phyloP scores from a whole-genome alignment of 106 monocot genomes.

The Dendrobium catenatum region DNA sequence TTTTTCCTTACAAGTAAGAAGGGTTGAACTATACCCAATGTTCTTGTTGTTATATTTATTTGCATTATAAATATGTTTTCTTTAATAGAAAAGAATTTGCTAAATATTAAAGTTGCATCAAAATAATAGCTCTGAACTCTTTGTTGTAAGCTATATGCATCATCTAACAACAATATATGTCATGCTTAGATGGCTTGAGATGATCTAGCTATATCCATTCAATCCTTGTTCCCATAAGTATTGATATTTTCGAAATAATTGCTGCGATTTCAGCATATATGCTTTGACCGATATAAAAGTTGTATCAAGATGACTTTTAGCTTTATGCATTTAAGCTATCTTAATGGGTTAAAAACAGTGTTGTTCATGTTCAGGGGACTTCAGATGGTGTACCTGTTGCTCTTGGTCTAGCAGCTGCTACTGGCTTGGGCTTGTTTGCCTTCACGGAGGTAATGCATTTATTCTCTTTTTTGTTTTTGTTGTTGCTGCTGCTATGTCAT shows the following conservation, averaged over 20 bases:
- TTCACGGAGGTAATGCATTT: slow-evolving; percentile 59
- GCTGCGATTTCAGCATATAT: neutral
- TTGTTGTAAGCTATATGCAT: neutral
- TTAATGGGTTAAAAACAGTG: neutral
- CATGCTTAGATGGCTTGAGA: neutral
- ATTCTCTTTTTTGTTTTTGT: neutral
- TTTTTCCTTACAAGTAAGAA: neutral
- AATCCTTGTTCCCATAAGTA: neutral
- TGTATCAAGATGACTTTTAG: neutral
- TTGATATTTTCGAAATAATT: neutral
- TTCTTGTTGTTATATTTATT: neutral
- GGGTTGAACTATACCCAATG: neutral
- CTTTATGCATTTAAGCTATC: neutral
- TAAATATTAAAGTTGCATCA: neutral
- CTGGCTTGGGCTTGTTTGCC: slow-evolving; percentile 71
- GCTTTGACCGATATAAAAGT: neutral
- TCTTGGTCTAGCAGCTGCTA: slow-evolving; percentile 74
- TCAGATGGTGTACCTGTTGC: slow-evolving; percentile 60
- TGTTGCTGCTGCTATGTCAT: neutral
- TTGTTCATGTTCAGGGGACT: slow-evolving; percentile 37
- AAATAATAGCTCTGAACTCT: neutral
- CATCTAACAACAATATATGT: neutral
- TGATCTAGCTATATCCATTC: neutral
- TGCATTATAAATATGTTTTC: neutral
- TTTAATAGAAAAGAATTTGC: neutral